Evolutionary conservation across 805 yeast species (phyloP), one percentile per base, ranked within the genome.

Genomic region (Candida fluviatilis): DNA sequence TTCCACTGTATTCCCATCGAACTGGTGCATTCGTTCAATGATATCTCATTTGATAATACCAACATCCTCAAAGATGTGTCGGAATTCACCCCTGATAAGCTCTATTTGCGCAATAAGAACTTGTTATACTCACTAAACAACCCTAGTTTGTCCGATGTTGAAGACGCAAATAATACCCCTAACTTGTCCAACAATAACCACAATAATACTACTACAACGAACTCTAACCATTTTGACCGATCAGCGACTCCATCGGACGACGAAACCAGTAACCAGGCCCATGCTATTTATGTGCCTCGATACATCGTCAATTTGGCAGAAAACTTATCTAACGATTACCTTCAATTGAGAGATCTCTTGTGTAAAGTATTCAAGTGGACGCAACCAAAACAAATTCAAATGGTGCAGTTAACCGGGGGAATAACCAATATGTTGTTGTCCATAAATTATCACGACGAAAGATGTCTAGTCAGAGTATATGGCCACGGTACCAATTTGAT

Each of bases 401-500:
- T 77, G 14, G 58, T 60, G 34, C 71, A 71, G 39, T 54, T 78
- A 23, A 76, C 82, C 0, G 84, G 84, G 1, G 84, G 84, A 8
- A 78, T 78, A 46, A 78, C 84, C 13, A 78, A 78, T 49, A 75
- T 76, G 80, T 66, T 78, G 35, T 51, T 78, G 24, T 63, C 71
- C 18, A 75, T 81, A 48, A 57, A 59, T 7, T 66, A 64, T 43
- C 32, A 46, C 3, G 36, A 49, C 8, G 73, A 70, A 38, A 60
- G 58, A 4, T 78, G 75, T 0, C 66, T 84, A 13, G 79, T 84
- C 39, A 65, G 93, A 41, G 80, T 84, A 0, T 84, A 84, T 48
- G 93, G 93, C 6, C 73, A 76, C 40, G 89, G 89, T 10, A 84
- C 93, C 1, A 74, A 71, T 38, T 62, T 79, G 26, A 82, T 84